Evolutionary conservation across 805 yeast genomes (phyloP).

Genomic region (Saccharomycopsis selenospora): DNA sequence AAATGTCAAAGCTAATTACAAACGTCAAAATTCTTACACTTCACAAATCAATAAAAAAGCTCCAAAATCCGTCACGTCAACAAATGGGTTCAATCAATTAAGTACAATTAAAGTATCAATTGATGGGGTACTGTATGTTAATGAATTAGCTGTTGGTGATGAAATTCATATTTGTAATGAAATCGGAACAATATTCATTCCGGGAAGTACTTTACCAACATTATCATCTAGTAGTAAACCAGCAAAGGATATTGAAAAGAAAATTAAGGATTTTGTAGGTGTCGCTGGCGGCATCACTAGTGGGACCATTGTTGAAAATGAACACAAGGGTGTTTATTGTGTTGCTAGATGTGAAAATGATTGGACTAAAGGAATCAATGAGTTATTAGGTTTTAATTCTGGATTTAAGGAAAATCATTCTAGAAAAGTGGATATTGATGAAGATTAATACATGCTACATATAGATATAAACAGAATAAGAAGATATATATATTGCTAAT

Average conservation of each 20-base stretch:
- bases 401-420: slow-evolving; percentile 50
- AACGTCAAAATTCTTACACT: not conserved
- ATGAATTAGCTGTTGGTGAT: slow-evolving; percentile 64
- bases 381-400: slow-evolving; percentile 80
- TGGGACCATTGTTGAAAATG: slow-evolving; percentile 23
- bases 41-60: not conserved
- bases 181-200: slow-evolving; percentile 50
- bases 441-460: not conserved
- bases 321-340: slow-evolving; percentile 70
- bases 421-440: not conserved
- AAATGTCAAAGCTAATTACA: slow-evolving; percentile 21
- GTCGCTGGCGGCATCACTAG: slow-evolving; percentile 22
- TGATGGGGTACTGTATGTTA: slow-evolving; percentile 71
- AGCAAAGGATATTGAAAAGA: slow-evolving; percentile 21
- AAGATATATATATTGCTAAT: not conserved
- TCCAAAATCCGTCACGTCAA: slow-evolving; percentile 27
- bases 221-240: slow-evolving; percentile 11
- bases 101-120: slow-evolving; percentile 52
- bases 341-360: slow-evolving; percentile 76
- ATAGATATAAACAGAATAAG: not conserved
- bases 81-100: slow-evolving; percentile 26
- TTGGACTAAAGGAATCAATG: slow-evolving; percentile 89
- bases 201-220: slow-evolving; percentile 39
- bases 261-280: slow-evolving; percentile 2
- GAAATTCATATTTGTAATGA: slow-evolving; percentile 68